Evolutionary conservation across 441 rosid species (phyloP), one percentile per base, ranked within the genome.

Genomic region (Adansonia gregorii): DNA sequence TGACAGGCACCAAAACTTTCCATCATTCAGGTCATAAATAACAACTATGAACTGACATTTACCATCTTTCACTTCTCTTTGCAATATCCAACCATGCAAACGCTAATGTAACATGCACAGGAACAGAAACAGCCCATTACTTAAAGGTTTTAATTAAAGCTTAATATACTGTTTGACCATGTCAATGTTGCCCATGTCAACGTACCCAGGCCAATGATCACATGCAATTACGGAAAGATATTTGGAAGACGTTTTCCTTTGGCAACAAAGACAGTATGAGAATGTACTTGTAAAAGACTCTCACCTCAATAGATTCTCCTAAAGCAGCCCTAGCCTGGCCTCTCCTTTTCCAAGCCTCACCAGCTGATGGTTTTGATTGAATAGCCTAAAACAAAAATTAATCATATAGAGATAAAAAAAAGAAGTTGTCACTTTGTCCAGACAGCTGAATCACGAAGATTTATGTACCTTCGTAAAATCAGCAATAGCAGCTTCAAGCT

Each of bases 301-400:
- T 82, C 82, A 96, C 98, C 95, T 93, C 91, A 75, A 76, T 80
- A 78, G 89, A 93, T 86, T 94, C 94, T 82, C 99, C 98, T 66
- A 93, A 86, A 80, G 98, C 98, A 84, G 99, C 99, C 84, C 92
- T 92, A 67, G 98, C 99, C 82, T 96, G 99, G 74, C 99, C 98
- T 86, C 99, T 94, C 78, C 98, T 92, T 87, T 96, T 96, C 99
- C 99, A 96, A 65, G 98, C 99, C 93, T 96, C 99, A 81, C 95
- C 92, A 76, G 98, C 99, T 64, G 90, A 89, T 56, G 98, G 97
- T 82, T 94, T 94, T 58, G 88, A 85, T 90, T 91, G 86, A 80
- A 96, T 90, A 67, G 99, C 99, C 99, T 96, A 83, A 75, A 77
- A 1, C 67, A 63, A 56, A 76, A 73, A 78, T 67, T 60, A 67